Conservation (phyloP, 2,329 filamentous ascomycete species). For the Zymoseptoria ardabiliae region DNA sequence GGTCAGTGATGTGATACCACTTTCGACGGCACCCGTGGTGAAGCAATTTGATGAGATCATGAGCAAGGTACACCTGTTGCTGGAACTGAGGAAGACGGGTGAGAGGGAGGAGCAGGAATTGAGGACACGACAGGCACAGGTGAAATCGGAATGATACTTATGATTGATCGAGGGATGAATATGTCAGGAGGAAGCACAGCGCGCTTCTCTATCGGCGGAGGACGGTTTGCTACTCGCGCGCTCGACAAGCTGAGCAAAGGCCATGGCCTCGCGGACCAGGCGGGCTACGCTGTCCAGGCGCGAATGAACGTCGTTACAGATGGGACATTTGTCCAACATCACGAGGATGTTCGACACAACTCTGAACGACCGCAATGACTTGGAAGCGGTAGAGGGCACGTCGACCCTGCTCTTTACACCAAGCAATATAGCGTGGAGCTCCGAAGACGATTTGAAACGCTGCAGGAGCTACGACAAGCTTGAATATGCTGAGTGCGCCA, state of each 20-base stretch:
- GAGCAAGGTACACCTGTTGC: slow-evolving; percentile 57
- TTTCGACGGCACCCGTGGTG: slow-evolving; percentile 67
- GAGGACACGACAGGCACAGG: slow-evolving; percentile 43
- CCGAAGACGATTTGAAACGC: too few species aligned
- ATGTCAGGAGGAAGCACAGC: not conserved
- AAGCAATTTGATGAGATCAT: slow-evolving; percentile 65
- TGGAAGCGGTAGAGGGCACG: too few species aligned
- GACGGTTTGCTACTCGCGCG: not conserved
- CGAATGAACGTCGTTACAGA: not conserved
- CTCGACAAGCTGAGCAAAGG: too few species aligned
- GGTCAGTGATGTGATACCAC: slow-evolving; percentile 60
- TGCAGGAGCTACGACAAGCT: too few species aligned
- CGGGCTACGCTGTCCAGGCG: too few species aligned
- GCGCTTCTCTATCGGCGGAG: not conserved
- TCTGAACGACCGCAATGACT: too few species aligned
- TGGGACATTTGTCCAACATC: not conserved
- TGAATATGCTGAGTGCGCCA: too few species aligned
- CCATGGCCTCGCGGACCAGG: too few species aligned
- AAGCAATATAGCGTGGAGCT: too few species aligned
- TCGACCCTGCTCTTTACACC: too few species aligned
- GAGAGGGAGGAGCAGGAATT: slow-evolving; percentile 73
- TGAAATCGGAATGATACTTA: not conserved
- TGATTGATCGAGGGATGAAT: not conserved
- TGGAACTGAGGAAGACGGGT: slow-evolving; percentile 65
- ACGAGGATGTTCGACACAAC: not conserved